Conservation (phyloP, 2,329 filamentous ascomycete species). For the Cytospora leucostoma region DNA sequence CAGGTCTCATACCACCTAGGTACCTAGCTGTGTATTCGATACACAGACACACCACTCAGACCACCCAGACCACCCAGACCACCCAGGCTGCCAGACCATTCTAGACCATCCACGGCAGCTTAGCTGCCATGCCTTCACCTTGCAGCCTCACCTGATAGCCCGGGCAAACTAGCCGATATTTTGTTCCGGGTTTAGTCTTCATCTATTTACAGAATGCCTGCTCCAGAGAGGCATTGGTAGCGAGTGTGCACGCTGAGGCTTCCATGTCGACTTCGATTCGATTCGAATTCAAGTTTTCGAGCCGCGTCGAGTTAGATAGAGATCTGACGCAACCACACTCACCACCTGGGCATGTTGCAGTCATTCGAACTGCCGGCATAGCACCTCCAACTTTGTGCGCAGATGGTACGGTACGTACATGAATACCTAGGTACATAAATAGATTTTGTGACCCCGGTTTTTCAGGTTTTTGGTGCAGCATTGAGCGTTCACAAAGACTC, state of each 20-base stretch:
- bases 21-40: slow-evolving; percentile 6
- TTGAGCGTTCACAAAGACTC: slow-evolving; percentile 8
- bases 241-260: slow-evolving; percentile 15
- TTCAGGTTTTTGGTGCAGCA: slow-evolving; percentile 5
- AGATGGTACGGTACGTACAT: neutral
- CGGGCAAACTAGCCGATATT: neutral
- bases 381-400: slow-evolving; percentile 12
- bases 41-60: slow-evolving; percentile 13
- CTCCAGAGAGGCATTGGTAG: slow-evolving; percentile 1
- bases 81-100: slow-evolving; percentile 1
- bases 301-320: slow-evolving; percentile 1
- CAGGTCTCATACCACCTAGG: slow-evolving; percentile 1
- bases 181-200: neutral
- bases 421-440: too few relatives aligned
- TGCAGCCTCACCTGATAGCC: slow-evolving; percentile 17
- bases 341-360: neutral
- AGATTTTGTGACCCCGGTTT: neutral
- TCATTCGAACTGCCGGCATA: slow-evolving; percentile 11
- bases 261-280: too few relatives aligned
- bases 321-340: slow-evolving; percentile 13
- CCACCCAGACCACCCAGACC: slow-evolving; percentile 5
- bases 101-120: slow-evolving; percentile 11
- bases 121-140: slow-evolving; percentile 18
- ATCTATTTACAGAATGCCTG: neutral
- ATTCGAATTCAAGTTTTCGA: slow-evolving; percentile 15